Base-by-base conservation (phyloP, 257 asterid species). In the Craterostigma plantagineum region DNA sequence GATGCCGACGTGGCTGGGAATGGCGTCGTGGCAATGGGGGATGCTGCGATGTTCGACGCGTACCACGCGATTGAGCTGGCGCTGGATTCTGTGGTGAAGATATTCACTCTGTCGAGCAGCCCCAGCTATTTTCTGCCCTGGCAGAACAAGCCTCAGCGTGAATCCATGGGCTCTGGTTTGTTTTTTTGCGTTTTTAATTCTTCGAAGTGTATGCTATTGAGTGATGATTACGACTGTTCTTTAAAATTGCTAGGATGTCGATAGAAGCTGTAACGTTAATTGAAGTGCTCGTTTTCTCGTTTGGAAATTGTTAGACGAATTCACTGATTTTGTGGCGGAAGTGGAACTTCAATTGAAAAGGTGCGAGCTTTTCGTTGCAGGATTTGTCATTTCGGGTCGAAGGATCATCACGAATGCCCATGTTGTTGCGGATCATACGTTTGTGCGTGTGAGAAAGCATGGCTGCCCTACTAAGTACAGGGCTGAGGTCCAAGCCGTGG, bases 341-440 rank as follows among this genome's bases (percentile, higher is more conserved):
- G 6, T 23, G 30, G 30, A 23, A 23, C 2, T 23, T 23, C 30
- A 23, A 23, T 23, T 23, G 30, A 23, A 23, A 23, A 23, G 30
- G 2, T 23, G 30, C 30, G 30, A 23, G 30, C 30, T 23, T 23
- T 23, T 2, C 6, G 30, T 23, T 23, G 30, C 30, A 87, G 95
- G 98, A 16, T 87, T 87, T 60, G 74, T 82, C 55, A 87, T 82
- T 52, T 62, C 73, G 4, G 86, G 81, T 37, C 82, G 68, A 72
- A 71, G 91, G 66, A 87, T 87, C 63, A 56, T 87, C 39, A 82
- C 95, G 17, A 87, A 87, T 72, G 98, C 98, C 23, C 98, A 87
- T 52, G 98, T 87, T 30, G 98, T 87, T 63, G 98, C 98, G 54
- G 95, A 87, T 75, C 75, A 87, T 59, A 79, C 93, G 10, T 87